These are phyloP conservation scores for Mycena latifolia DNA, from an alignment of 768 basidiomycete species.

Conservation along the genomic window DNA sequence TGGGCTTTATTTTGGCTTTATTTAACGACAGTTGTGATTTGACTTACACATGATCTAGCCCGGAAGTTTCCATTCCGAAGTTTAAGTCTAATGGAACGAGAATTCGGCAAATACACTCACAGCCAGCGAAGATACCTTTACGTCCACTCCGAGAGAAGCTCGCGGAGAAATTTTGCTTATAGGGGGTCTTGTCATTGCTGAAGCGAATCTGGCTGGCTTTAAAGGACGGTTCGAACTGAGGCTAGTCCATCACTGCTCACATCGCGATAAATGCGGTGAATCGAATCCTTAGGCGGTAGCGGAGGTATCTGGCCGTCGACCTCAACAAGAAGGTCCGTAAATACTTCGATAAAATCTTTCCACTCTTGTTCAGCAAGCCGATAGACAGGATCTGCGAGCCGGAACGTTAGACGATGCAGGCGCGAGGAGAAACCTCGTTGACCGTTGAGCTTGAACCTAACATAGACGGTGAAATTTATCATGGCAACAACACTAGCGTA, in stretches of 20 bases:
- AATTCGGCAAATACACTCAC: too few species aligned
- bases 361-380: conserved; percentile 90
- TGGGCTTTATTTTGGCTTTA: not conserved
- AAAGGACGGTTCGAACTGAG: conserved; percentile 4
- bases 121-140: conserved; percentile 92
- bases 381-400: conserved; percentile 75
- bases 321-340: conserved; percentile 75
- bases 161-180: conserved; percentile 86
- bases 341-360: conserved; percentile 69
- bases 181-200: conserved; percentile 96
- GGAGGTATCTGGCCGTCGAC: conserved; percentile 89
- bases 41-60: conserved; percentile 73
- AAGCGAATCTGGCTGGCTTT: conserved; percentile 74
- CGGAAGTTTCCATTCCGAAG: not conserved
- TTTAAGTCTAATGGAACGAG: too few species aligned
- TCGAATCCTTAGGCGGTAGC: conserved; percentile 91
- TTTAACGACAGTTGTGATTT: not conserved
- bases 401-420: not conserved
- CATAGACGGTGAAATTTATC: not conserved
- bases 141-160: conserved; percentile 90
- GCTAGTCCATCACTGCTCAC: conserved; percentile 51
- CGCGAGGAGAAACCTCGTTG: conserved; percentile 16
- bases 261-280: conserved; percentile 95
- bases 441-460: conserved; percentile 91
- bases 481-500: not conserved